Conservation (phyloP, 352 stramenopile genomes). For the Plasmopara viticola region DNA sequence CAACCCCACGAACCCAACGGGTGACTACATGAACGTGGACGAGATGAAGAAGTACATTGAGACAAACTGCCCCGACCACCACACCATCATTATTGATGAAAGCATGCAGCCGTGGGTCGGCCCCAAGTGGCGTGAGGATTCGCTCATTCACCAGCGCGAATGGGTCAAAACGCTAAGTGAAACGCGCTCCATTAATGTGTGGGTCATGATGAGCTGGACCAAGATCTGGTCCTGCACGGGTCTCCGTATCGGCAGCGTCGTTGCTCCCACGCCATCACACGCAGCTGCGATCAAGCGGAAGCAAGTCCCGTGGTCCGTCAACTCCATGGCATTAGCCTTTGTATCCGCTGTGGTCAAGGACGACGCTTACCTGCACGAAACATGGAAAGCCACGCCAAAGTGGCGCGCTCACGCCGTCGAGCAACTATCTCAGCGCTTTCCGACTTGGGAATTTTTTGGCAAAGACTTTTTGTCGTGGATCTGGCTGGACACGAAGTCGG, state of each 20-base stretch:
- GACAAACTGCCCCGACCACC: constrained; percentile 69
- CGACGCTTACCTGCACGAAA: constrained; percentile 69
- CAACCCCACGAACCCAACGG: constrained; percentile 88
- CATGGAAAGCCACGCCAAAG: constrained; percentile 76
- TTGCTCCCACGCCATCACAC: constrained; percentile 71
- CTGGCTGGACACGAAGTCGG: constrained; percentile 83
- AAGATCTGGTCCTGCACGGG: constrained; percentile 92
- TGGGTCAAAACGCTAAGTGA: constrained; percentile 73
- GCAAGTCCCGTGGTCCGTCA: constrained; percentile 89
- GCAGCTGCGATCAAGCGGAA: constrained; percentile 85
- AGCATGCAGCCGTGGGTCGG: constrained; percentile 90
- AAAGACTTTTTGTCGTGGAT: constrained; percentile 82
- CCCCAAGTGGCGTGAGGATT: constrained; percentile 76
- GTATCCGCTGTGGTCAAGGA: constrained; percentile 80
- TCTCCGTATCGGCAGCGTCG: constrained; percentile 81
- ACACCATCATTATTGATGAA: constrained; percentile 89
- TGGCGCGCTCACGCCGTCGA: constrained; percentile 65
- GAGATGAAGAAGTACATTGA: constrained; percentile 87
- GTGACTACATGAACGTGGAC: constrained; percentile 79
- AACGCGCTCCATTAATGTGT: constrained; percentile 80
- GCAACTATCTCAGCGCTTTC: constrained; percentile 52
- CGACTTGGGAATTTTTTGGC: constrained; percentile 59
- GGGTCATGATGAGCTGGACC: constrained; percentile 89
- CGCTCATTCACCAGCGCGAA: constrained; percentile 80
- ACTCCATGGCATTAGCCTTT: constrained; percentile 86